These are phyloP conservation scores for Plantago ovata DNA, from an alignment of 257 asterid species.

Conservation along the genomic window DNA sequence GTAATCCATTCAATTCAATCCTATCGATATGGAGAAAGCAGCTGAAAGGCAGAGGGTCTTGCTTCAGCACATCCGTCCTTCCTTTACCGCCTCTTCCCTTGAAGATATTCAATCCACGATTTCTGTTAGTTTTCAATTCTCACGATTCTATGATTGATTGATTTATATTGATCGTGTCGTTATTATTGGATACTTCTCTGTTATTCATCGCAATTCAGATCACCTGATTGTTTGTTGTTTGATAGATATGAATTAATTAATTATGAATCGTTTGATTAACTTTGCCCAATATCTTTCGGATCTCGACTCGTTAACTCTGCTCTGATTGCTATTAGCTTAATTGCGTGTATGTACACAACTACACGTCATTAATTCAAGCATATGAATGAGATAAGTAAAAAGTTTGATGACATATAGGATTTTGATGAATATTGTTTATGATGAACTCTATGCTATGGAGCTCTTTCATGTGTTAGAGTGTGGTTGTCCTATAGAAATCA, in stretches of 20 bases:
- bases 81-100: constrained; percentile 66
- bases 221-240: too few species aligned
- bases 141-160: background rate
- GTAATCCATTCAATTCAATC: background rate
- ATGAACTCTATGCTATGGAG: too few species aligned
- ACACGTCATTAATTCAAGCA: too few species aligned
- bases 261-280: background rate
- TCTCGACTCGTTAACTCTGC: too few species aligned
- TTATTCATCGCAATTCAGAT: too few species aligned
- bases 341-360: too few species aligned
- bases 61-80: constrained; percentile 76
- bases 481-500: too few species aligned
- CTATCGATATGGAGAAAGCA: constrained; percentile 26
- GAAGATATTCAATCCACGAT: constrained; percentile 64
- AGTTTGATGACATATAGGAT: too few species aligned
- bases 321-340: too few species aligned
- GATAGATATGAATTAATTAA: background rate
- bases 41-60: constrained; percentile 27
- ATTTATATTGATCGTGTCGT: background rate
- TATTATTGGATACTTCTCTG: background rate
- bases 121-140: constrained; percentile 42
- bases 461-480: too few species aligned
- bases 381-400: too few species aligned
- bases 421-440: too few species aligned
- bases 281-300: background rate